A percentile compares a stretch with the other conserved stretches of the same genome.
phyloP scores from a whole-genome alignment of 2,329 filamentous ascomycete genomes.

The Clonostachys rosea region DNA sequence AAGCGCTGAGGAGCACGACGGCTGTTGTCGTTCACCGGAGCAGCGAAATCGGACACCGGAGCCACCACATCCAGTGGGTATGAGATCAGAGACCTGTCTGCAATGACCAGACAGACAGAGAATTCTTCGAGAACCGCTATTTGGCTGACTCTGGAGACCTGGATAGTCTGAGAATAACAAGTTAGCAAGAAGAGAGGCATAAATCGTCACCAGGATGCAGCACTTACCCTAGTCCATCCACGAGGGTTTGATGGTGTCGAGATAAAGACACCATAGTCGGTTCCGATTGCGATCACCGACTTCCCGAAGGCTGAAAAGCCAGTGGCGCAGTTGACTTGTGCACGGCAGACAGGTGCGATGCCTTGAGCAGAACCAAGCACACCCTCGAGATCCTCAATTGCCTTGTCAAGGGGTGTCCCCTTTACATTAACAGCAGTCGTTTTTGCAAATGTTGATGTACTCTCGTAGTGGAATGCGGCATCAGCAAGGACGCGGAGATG shows the following conservation, averaged over 20 bases:
- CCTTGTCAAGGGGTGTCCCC: slow-evolving; percentile 86
- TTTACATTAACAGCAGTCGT: slow-evolving; percentile 70
- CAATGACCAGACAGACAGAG: slow-evolving; percentile 84
- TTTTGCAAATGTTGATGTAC: slow-evolving; percentile 52
- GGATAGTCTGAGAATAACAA: slow-evolving; percentile 58
- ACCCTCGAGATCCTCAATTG: slow-evolving; percentile 83
- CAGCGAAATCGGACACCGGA: slow-evolving; percentile 56
- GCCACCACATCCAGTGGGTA: slow-evolving; percentile 87
- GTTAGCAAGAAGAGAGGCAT: background rate
- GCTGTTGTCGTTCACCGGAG: slow-evolving; percentile 64
- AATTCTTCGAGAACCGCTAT: slow-evolving; percentile 95
- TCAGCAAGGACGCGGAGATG: slow-evolving; percentile 87
- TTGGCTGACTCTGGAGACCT: slow-evolving; percentile 76
- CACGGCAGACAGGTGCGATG: slow-evolving; percentile 75
- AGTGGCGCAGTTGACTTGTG: slow-evolving; percentile 88
- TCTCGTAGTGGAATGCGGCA: slow-evolving; percentile 81
- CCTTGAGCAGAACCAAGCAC: slow-evolving; percentile 66
- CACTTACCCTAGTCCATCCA: slow-evolving; percentile 79
- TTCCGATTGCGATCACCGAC: slow-evolving; percentile 88
- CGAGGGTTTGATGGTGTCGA: slow-evolving; percentile 85
- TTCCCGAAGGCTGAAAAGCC: slow-evolving; percentile 82
- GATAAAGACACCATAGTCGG: slow-evolving; percentile 89
- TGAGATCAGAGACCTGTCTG: slow-evolving; percentile 86
- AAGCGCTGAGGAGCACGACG: slow-evolving; percentile 89
- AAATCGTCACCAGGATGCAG: background rate